A percentile compares a stretch with the other conserved stretches of the same genome.
These are phyloP conservation scores for Exophiala bonariae DNA, from an alignment of 2,329 filamentous ascomycete genomes.

Conservation along the genomic window DNA sequence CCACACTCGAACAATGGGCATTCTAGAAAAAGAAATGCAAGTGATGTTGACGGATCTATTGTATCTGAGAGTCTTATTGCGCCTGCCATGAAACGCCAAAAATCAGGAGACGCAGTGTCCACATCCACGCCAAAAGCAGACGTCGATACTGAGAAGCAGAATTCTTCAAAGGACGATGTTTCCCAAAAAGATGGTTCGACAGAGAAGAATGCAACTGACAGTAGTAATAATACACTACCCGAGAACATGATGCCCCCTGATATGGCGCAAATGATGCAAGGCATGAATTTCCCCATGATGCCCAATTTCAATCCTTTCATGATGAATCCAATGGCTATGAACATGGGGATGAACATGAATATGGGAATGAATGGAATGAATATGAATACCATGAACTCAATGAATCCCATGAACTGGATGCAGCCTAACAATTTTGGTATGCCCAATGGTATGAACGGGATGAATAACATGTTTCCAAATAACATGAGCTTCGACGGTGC, in stretches of 20 bases:
- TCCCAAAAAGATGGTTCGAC: neutral
- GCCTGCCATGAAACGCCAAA: constrained; percentile 43
- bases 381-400: constrained; percentile 34
- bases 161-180: neutral
- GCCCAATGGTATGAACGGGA: constrained; percentile 38
- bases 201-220: constrained; percentile 8
- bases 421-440: constrained; percentile 19
- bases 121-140: constrained; percentile 38
- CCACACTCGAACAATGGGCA: constrained; percentile 24
- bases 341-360: constrained; percentile 17
- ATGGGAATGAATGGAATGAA: constrained; percentile 29
- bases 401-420: constrained; percentile 30
- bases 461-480: constrained; percentile 32
- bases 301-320: constrained; percentile 31
- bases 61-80: constrained; percentile 49
- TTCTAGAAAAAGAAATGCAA: constrained; percentile 79
- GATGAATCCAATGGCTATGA: constrained; percentile 53
- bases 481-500: constrained; percentile 25
- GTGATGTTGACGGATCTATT: constrained; percentile 60
- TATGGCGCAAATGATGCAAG: constrained; percentile 28
- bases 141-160: constrained; percentile 1
- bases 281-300: constrained; percentile 27
- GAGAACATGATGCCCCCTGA: constrained; percentile 35
- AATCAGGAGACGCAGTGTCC: constrained; percentile 39
- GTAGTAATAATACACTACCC: constrained; percentile 20